Evolutionary conservation across 2,329 filamentous ascomycete species (phyloP).

Genomic region (Monosporascus sp.): DNA sequence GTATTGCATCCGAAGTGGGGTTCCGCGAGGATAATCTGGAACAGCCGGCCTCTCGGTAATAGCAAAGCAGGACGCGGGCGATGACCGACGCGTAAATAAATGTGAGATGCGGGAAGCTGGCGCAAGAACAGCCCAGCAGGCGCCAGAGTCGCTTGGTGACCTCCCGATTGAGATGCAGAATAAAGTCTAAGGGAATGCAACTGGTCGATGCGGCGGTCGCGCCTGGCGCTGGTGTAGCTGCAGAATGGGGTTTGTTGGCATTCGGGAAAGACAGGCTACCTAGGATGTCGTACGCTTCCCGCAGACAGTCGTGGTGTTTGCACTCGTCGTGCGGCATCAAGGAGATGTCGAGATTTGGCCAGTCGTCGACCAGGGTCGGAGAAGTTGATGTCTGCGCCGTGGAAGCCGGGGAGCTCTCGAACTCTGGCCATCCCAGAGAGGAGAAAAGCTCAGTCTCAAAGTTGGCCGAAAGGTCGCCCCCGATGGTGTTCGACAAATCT

Average conservation of each 20-base stretch:
- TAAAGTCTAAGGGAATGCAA: slow-evolving; percentile 13
- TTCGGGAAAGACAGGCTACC: slow-evolving; percentile 4
- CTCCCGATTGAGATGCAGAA: slow-evolving; percentile 20
- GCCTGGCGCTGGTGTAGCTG: neutral
- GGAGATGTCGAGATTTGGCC: slow-evolving; percentile 1
- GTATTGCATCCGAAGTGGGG: neutral
- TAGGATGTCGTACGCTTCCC: slow-evolving; percentile 10
- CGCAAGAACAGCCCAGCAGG: slow-evolving; percentile 18
- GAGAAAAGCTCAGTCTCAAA: slow-evolving; percentile 2
- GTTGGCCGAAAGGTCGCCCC: slow-evolving; percentile 1
- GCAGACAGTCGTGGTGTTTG: slow-evolving; percentile 3
- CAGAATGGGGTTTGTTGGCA: neutral
- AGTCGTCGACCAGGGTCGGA: slow-evolving; percentile 1
- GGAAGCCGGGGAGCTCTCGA: slow-evolving; percentile 2
- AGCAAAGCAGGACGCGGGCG: slow-evolving; percentile 17
- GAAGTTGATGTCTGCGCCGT: slow-evolving; percentile 1
- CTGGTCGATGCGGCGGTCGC: neutral
- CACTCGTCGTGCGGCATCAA: neutral
- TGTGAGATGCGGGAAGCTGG: slow-evolving; percentile 12
- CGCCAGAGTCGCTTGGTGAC: slow-evolving; percentile 15
- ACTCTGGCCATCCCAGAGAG: slow-evolving; percentile 2
- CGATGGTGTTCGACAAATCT: slow-evolving; percentile 1
- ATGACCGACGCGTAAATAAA: slow-evolving; percentile 22
- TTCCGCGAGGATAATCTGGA: neutral
- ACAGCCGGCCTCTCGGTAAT: slow-evolving; percentile 15